Evolutionary conservation across 139 green algal species (phyloP), one percentile per base, ranked within the genome.

Genomic region (Pleodorina starrii): DNA sequence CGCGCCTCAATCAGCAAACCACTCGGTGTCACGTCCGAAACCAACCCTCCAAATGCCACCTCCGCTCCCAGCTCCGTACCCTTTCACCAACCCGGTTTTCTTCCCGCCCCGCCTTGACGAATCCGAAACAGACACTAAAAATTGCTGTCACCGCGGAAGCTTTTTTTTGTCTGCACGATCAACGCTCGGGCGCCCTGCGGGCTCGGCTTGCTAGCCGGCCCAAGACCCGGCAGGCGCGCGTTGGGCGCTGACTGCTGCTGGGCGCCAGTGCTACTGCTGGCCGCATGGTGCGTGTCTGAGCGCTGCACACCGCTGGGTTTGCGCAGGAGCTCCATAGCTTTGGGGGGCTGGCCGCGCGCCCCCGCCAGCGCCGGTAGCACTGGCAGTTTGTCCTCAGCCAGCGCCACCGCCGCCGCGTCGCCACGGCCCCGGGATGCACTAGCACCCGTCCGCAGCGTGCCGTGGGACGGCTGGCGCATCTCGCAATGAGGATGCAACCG

Each of bases 391-490:
- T 79, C 63, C 0, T 87, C 60, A 0, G 75, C 11, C 29, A 48
- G 43, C 2, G 60, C 40, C 21, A 14, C 10, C 50, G 38, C 35
- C 12, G 40, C 9, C 11, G 57, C 12, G 6, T 73, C 63, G 25
- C 16, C 63, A 4, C 63, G 35, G 14, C 35, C 21, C n/a, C 36
- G 42, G 0, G 44, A 51, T 23, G 35, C 46, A 4, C n/a, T n/a
- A n/a, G n/a, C 54, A 2, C 27, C 44, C 46, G 51, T 9, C 1
- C 60, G 60, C 42, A 76, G 40, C 9, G 38, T 17, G 40, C 79
- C 79, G 40, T 75, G 29, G 4, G 80, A 87, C 7, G 40, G 59
- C 60, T 87, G 80, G 19, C 82, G 82, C 82, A 79, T 46, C n/a
- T 88, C 82, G n/a, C n/a, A n/a, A 42, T 63, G 60, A 9, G 82